A percentile compares a stretch with the other conserved stretches of the same genome.
phyloP scores from a whole-genome alignment of 2,329 filamentous ascomycete genomes.

The Pseudogymnoascus sp. region DNA sequence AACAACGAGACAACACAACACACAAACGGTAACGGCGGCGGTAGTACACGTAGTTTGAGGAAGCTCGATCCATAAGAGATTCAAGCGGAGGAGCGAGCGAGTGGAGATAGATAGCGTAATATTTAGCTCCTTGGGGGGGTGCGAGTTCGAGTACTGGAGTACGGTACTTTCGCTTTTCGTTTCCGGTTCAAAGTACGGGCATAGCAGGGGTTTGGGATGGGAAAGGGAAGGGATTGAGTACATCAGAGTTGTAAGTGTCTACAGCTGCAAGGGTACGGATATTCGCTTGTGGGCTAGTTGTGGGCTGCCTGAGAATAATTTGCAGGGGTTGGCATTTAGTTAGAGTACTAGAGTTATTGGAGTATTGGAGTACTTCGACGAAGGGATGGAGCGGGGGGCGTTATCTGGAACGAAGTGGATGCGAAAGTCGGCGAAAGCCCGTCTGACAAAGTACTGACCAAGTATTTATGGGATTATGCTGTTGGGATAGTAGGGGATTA shows the following conservation, averaged over 20 bases:
- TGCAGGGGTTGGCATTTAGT: background rate
- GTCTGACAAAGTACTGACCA: background rate
- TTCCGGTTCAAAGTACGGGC: background rate
- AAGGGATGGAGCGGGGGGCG: background rate
- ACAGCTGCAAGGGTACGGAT: background rate
- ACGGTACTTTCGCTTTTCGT: background rate
- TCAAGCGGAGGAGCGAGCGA: background rate
- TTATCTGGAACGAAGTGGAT: background rate
- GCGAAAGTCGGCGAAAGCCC: too few species aligned
- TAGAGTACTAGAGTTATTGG: background rate
- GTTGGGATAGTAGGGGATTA: background rate
- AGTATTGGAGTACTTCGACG: background rate
- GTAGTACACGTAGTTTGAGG: background rate
- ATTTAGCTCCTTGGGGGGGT: background rate
- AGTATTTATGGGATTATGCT: background rate
- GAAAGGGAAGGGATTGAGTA: background rate
- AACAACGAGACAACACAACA: background rate
- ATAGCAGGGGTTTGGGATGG: background rate
- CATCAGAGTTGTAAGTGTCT: background rate
- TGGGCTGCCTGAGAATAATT: background rate
- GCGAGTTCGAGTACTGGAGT: background rate
- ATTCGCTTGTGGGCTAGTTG: background rate
- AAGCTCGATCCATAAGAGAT: background rate
- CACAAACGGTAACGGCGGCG: background rate
- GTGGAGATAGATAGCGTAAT: constrained; percentile 1